Percentiles rank a stretch among this genome's conserved stretches.
Evolutionary conservation across 495 filamentous ascomycete genomes (phyloP).

Genomic region (Xylaria bambusicola): DNA sequence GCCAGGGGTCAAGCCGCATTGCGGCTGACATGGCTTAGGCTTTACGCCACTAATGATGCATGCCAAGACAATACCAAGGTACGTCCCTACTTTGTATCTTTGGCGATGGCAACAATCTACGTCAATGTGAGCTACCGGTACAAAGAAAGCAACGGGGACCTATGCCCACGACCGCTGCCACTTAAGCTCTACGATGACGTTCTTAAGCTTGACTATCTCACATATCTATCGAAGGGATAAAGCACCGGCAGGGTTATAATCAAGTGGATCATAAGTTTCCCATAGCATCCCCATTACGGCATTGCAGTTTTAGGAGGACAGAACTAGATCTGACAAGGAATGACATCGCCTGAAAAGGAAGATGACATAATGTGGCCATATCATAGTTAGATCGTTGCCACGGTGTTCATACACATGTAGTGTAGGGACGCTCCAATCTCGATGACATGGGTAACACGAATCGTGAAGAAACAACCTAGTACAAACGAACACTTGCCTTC

Average conservation of each 20-base stretch:
- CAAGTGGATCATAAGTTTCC: no score
- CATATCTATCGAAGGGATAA: no score
- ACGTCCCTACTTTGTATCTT: not conserved
- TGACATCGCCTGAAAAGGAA: no score
- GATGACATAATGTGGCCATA: not conserved
- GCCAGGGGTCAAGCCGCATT: not conserved
- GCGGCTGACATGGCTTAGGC: not conserved
- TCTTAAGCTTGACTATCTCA: not conserved
- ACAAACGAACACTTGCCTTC: not conserved
- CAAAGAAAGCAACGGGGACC: not conserved
- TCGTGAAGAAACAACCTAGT: not conserved
- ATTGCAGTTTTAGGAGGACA: no score
- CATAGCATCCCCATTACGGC: no score
- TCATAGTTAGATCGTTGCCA: not conserved
- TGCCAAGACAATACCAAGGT: not conserved
- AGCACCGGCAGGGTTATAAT: no score
- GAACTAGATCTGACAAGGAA: no score
- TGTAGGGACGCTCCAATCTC: slow-evolving; percentile 1
- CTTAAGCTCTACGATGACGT: not conserved
- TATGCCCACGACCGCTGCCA: not conserved
- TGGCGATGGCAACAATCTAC: not conserved
- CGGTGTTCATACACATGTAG: not conserved
- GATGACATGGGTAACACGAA: slow-evolving; percentile 1
- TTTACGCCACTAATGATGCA: not conserved
- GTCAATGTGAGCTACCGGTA: not conserved